Evolutionary conservation across 139 green algal genomes (phyloP).

Genomic region (Ettlia oleoabundans): DNA sequence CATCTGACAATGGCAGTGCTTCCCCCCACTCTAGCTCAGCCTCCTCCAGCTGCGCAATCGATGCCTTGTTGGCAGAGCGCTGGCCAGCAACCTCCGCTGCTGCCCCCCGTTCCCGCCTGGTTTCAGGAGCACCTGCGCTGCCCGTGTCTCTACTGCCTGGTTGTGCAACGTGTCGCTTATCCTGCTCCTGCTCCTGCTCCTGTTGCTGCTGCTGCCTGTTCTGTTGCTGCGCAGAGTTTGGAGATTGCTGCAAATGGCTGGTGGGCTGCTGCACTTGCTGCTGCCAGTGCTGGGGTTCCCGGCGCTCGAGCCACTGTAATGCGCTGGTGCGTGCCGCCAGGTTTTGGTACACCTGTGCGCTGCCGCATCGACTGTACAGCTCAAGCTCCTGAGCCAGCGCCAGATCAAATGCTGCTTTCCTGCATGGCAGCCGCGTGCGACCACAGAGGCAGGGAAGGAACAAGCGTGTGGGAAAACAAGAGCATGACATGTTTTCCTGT

Average conservation of each 20-base stretch:
- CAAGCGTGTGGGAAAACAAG: not conserved
- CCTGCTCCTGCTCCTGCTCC: too few species aligned
- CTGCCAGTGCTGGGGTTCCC: not conserved
- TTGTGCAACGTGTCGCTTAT: too few species aligned
- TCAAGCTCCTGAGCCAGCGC: conserved; percentile 7
- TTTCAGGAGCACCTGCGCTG: too few species aligned
- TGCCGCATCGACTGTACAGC: not conserved
- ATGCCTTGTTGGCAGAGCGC: too few species aligned
- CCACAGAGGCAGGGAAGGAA: not conserved
- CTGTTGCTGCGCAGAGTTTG: too few species aligned
- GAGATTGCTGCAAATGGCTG: not conserved
- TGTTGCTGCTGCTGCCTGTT: too few species aligned
- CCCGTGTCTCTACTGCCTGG: too few species aligned
- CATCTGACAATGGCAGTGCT: not conserved
- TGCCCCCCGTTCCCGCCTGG: too few species aligned
- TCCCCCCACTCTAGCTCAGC: too few species aligned
- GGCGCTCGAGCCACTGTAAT: not conserved
- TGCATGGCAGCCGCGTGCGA: too few species aligned
- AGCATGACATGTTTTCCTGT: not conserved
- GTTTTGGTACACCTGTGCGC: conserved; percentile 14
- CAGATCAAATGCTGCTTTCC: not conserved
- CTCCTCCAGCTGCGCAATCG: too few species aligned
- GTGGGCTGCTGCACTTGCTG: not conserved
- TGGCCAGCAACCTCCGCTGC: too few species aligned
- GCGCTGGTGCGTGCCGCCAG: conserved; percentile 1